Evolutionary conservation across 768 basidiomycete genomes (phyloP).

Genomic region (Psilocybe cubensis): DNA sequence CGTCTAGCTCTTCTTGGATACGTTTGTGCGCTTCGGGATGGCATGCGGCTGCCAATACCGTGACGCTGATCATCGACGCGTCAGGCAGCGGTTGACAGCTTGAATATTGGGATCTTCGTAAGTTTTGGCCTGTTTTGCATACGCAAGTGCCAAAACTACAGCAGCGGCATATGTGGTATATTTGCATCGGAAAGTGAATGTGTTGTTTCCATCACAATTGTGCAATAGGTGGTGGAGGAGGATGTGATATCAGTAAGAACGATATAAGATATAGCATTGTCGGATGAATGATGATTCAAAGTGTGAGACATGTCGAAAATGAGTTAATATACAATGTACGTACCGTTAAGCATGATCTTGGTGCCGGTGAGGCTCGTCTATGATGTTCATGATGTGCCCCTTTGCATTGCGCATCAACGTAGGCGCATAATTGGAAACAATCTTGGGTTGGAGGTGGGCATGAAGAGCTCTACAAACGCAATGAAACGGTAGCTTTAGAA

Average conservation of each 20-base stretch:
- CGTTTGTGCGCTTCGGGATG: constrained; percentile 53
- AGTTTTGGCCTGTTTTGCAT: constrained; percentile 44
- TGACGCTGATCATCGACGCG: constrained; percentile 57
- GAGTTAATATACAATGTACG: neutral
- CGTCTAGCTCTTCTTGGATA: constrained; percentile 60
- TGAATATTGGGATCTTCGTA: constrained; percentile 49
- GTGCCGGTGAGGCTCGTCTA: constrained; percentile 46
- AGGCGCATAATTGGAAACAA: constrained; percentile 49
- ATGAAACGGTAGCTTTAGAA: too few relatives aligned
- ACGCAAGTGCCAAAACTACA: constrained; percentile 54
- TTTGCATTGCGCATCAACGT: constrained; percentile 50
- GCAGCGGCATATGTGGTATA: constrained; percentile 48
- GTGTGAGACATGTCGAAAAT: too few relatives aligned
- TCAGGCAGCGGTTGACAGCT: constrained; percentile 50
- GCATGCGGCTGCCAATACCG: constrained; percentile 60
- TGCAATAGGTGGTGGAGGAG: too few relatives aligned
- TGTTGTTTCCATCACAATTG: too few relatives aligned
- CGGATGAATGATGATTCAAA: too few relatives aligned
- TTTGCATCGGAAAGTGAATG: too few relatives aligned
- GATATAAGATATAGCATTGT: too few relatives aligned
- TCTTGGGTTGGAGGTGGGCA: constrained; percentile 59
- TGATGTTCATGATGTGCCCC: constrained; percentile 46
- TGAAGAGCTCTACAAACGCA: constrained; percentile 50
- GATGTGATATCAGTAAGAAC: too few relatives aligned
- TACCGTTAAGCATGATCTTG: constrained; percentile 58